Evolutionary conservation across 345 rosid species (phyloP).

Genomic region (thale cress (Arabidopsis thaliana)): TAIR10.1 NC_003076.8:14090501-14091000

Average conservation of each 20-base stretch:
- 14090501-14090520: neutral
- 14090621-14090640: slow-evolving; percentile 16
- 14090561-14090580: neutral
- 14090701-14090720: neutral
- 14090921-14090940: slow-evolving; percentile 25
- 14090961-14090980: neutral
- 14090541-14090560: neutral
- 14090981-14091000: slow-evolving; percentile 37
- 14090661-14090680: neutral
- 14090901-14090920: slow-evolving; percentile 32
- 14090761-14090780: neutral
- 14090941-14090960: slow-evolving; percentile 21
- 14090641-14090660: neutral
- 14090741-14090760: neutral
- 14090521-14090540: neutral
- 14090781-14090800: neutral
- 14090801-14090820: neutral
- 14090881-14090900: neutral
- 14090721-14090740: neutral
- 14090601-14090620: slow-evolving; percentile 10
- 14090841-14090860: slow-evolving; percentile 40
- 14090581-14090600: neutral
- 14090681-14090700: slow-evolving; percentile 12
- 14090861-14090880: slow-evolving; percentile 38
- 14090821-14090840: slow-evolving; percentile 8